Evolutionary conservation across 1,284 basidiomycete species (phyloP).

Genomic region (Entoloma clypeatum): DNA sequence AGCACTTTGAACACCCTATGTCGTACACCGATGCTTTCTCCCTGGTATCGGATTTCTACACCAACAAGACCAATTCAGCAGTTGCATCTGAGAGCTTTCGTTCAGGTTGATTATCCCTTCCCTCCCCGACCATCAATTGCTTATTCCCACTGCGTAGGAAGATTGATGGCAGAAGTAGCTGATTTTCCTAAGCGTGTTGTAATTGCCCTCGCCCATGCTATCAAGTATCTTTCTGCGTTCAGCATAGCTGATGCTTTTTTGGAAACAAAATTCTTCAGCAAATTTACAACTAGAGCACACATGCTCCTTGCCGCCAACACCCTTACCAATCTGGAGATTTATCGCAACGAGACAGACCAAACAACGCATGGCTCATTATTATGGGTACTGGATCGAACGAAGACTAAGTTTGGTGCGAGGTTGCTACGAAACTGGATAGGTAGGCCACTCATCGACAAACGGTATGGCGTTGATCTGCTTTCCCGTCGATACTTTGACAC

Average conservation of each 20-base stretch:
- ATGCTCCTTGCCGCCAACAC: conserved; percentile 93
- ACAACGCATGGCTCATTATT: conserved; percentile 76
- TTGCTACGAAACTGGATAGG: conserved; percentile 86
- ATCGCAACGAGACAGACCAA: conserved; percentile 82
- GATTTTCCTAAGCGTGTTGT: conserved; percentile 73
- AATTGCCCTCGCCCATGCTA: conserved; percentile 73
- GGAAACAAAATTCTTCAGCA: conserved; percentile 73
- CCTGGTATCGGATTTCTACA: conserved; percentile 71
- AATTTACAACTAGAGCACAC: conserved; percentile 75
- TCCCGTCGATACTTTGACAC: conserved; percentile 2
- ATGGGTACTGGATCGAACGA: conserved; percentile 83
- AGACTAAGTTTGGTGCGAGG: conserved; percentile 86
- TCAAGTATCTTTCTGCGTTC: conserved; percentile 77
- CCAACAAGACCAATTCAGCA: conserved; percentile 39
- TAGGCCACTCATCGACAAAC: conserved; percentile 74
- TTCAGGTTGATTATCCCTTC: conserved; percentile 34
- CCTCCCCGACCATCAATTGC: conserved; percentile 6
- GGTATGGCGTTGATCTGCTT: conserved; percentile 38
- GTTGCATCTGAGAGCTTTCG: conserved; percentile 45
- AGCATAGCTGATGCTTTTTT: conserved; percentile 72
- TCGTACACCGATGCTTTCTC: conserved; percentile 74
- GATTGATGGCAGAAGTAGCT: conserved; percentile 60
- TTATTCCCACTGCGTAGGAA: conserved; percentile 32
- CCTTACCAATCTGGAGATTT: conserved; percentile 88
- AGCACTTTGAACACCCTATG: conserved; percentile 57